Evolutionary conservation across 768 basidiomycete species (phyloP), one percentile per base, ranked within the genome.

Genomic region (Mrakia blollopis): DNA sequence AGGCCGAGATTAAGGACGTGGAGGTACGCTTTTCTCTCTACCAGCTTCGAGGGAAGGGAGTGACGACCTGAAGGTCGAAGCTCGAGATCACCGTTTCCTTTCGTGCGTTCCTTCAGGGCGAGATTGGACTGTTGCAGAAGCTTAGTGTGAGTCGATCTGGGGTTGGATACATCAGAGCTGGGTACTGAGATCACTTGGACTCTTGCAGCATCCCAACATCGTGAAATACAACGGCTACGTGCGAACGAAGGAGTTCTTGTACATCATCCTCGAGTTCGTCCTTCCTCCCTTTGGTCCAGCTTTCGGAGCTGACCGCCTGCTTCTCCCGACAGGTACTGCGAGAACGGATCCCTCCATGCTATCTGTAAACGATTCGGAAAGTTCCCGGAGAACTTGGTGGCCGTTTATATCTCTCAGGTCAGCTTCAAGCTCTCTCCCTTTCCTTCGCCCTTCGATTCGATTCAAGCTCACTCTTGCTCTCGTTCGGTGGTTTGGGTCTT

Each of bases 151-250:
- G 73, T 71, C 4, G 5, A 52, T 18, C 6, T 3, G 28, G 4
- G 14, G 6, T 8, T 30, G 11, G 61, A n/a, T 1, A 30, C 30
- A 4, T 21, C 63, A 71, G 47, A 57, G 52, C 47, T 39, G 32
- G 41, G 47, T 23, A 13, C 41, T 32, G 8, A 32, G 57, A 11
- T 11, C 39, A 41, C 21, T 1, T 37, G 2, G 35, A 13, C 7
- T 18, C n/a, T 28, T 16, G 28, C 83, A 96, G 94, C 94, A 98
- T 83, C 87, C 90, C 60, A 98, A 98, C 83, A 98, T 99, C 82
- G 97, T 98, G 82, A 96, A 99, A 85, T 99, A 99, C 86, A 95
- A 96, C 81, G 97, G 97, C 18, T 98, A 96, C 81, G 93, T 94
- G 82, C 94, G 94, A 85, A 95, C 94, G 72, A 89, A 90, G 74